phyloP scores from a whole-genome alignment of 768 basidiomycete species.

The Suillus subalutaceus region DNA sequence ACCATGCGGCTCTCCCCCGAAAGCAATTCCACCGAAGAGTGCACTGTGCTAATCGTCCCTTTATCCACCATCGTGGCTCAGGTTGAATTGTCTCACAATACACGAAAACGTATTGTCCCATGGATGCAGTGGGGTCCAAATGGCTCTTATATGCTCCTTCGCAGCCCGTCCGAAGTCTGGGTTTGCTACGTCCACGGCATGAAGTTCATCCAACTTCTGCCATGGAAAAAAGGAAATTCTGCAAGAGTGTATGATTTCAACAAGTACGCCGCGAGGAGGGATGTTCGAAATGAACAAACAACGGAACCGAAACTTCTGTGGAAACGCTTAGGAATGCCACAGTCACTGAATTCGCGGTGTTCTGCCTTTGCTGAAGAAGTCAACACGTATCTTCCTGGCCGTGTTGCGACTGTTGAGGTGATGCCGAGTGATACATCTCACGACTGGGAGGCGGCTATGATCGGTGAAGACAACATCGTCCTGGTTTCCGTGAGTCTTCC shows the following conservation, averaged over 20 bases:
- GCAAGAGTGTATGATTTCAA: slow-evolving; percentile 39
- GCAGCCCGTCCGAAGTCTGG: slow-evolving; percentile 34
- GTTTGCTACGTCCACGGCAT: slow-evolving; percentile 40
- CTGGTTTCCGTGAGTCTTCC: slow-evolving; percentile 32
- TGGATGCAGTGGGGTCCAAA: slow-evolving; percentile 39
- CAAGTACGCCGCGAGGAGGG: slow-evolving; percentile 22
- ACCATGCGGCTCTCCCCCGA: slow-evolving; percentile 20
- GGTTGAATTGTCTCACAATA: slow-evolving; percentile 19
- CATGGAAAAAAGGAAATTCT: slow-evolving; percentile 21
- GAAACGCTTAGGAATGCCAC: slow-evolving; percentile 21
- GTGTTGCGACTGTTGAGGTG: slow-evolving; percentile 21
- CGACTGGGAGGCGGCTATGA: slow-evolving; percentile 37
- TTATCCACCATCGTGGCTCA: slow-evolving; percentile 32
- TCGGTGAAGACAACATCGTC: slow-evolving; percentile 38
- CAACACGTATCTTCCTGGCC: slow-evolving; percentile 32
- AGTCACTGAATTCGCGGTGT: slow-evolving; percentile 14
- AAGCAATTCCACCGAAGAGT: slow-evolving; percentile 12
- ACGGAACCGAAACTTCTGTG: slow-evolving; percentile 15
- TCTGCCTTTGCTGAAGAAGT: slow-evolving; percentile 27
- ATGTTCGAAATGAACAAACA: slow-evolving; percentile 14
- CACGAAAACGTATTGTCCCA: slow-evolving; percentile 14
- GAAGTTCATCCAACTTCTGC: slow-evolving; percentile 31
- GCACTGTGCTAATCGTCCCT: slow-evolving; percentile 32
- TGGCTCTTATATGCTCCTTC: slow-evolving; percentile 31
- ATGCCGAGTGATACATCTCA: neutral